Base-by-base conservation (phyloP, 2,329 filamentous ascomycete genomes). In the Lecanicillium sp. region DNA sequence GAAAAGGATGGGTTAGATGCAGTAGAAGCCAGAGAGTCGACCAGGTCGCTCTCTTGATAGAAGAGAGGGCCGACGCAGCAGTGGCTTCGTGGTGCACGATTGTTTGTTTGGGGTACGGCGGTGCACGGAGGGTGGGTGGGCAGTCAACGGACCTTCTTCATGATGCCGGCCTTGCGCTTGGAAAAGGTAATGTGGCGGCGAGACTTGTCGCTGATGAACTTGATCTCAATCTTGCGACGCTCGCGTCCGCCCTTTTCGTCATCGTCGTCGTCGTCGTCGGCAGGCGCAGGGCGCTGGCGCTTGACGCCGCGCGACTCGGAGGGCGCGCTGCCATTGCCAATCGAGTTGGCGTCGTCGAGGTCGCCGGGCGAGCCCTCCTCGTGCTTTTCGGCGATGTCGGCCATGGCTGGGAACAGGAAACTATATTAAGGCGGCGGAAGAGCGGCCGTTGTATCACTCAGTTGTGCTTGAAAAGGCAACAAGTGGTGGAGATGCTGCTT, bases 201-300 rank as follows among this genome's bases (percentile, higher is more conserved):
- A 69, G 90, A 97, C 74, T 98, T 98, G 70, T 98, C 92, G 67
- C 89, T 90, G 66, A 98, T 98, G 71, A 98, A 98, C 77, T 98
- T 98, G 72, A 98, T 98, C 69, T 98, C 92, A 57, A 98, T 98
- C 84, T 98, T 98, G 70, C 92, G 82, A 61, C 92, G 84, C 77
- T 97, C 92, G 66, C 92, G 89, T 59, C 88, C 88, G 47, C 87
- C 87, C 79, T 97, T 97, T 65, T 96, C 90, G 54, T 95, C 89
- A 53, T 97, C 89, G 49, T 97, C 92, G 49, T 97, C 90, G 51
- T 97, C 92, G 60, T 97, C 92, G 61, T 97, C 90, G 56, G 81
- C 81, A 38, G 81, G 77, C 53, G 84, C 82, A 47, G 85, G 80
- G 59, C 92, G 87, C 64, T 77, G 78, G 55, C 90, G 88, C 77